Evolutionary conservation across 768 basidiomycete species (phyloP).

Genomic region (Suillus cothurnatus): DNA sequence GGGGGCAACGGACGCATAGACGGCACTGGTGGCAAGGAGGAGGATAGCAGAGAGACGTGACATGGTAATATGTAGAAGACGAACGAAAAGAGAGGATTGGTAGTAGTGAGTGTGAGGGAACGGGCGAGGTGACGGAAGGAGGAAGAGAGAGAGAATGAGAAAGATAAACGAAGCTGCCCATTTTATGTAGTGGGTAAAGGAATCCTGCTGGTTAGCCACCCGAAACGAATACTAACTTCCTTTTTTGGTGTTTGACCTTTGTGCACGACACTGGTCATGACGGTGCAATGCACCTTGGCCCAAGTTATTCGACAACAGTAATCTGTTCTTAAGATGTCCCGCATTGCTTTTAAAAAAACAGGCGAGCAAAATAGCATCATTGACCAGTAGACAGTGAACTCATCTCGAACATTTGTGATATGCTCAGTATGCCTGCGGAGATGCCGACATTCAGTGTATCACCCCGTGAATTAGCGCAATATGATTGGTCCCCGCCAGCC

Average conservation of each 20-base stretch:
- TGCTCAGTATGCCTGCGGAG: background rate
- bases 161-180: constrained; percentile 8
- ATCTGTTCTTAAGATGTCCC: background rate
- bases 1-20: constrained; percentile 21
- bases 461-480: background rate
- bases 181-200: constrained; percentile 29
- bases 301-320: background rate
- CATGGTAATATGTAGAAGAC: constrained; percentile 21
- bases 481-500: constrained; percentile 1
- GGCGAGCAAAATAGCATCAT: background rate
- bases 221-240: constrained; percentile 19
- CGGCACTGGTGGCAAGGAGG: constrained; percentile 27
- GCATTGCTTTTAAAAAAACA: background rate
- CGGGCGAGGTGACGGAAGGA: constrained; percentile 42
- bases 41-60: constrained; percentile 26
- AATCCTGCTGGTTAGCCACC: constrained; percentile 30
- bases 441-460: background rate
- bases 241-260: constrained; percentile 4
- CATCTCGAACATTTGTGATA: background rate
- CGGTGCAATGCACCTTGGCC: background rate
- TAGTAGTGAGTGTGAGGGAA: constrained; percentile 15
- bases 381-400: background rate
- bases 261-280: background rate
- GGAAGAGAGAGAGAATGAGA: constrained; percentile 29
- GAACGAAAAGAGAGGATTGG: constrained; percentile 7